phyloP scores from a whole-genome alignment of 2,329 filamentous ascomycete genomes.

The Fonsecaea monophora region DNA sequence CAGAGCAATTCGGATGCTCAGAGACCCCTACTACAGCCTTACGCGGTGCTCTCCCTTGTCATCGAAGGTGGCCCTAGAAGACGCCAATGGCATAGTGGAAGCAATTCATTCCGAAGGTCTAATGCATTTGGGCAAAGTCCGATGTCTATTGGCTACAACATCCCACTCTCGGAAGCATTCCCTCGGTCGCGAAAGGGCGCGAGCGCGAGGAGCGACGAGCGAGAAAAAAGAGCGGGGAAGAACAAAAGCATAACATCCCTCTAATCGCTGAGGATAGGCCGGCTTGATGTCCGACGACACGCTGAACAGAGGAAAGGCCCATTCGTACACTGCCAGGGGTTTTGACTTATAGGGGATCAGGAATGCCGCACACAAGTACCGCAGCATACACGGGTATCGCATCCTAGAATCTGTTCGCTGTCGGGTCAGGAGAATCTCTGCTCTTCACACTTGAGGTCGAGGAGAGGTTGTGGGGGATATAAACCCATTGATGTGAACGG shows the following conservation, averaged over 20 bases:
- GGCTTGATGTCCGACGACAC: background rate
- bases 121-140: background rate
- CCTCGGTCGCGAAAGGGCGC: background rate
- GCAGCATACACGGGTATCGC: background rate
- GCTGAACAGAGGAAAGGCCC: background rate
- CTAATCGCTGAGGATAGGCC: background rate
- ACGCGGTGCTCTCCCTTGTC: no score
- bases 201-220: background rate
- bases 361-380: constrained; percentile 4
- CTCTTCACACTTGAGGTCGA: background rate
- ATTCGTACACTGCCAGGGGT: background rate
- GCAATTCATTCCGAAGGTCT: constrained; percentile 7
- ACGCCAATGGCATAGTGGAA: background rate
- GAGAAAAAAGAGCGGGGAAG: constrained; percentile 4
- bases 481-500: background rate
- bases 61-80: no score
- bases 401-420: background rate
- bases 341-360: background rate
- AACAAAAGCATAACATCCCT: background rate
- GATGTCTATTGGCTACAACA: background rate
- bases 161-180: constrained; percentile 1
- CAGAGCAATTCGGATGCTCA: background rate
- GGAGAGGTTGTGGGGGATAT: background rate
- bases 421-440: background rate
- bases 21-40: background rate